Percentiles rank a stretch among this genome's conserved stretches.
phyloP scores from a whole-genome alignment of 2,329 filamentous ascomycete genomes.

The Fusarium acutatum region DNA sequence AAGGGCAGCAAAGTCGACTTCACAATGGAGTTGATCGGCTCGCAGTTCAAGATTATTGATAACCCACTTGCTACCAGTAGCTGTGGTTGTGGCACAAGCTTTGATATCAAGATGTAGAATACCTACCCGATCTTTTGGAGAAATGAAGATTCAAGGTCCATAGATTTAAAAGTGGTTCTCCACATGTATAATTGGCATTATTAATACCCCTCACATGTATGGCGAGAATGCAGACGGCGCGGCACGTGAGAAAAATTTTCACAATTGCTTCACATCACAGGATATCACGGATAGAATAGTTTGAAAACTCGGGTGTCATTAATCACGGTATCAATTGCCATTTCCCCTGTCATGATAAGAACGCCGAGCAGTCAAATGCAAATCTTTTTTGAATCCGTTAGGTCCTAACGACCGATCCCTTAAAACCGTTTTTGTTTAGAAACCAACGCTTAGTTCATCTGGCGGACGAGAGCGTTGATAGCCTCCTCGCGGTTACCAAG shows the following conservation, averaged over 20 bases:
- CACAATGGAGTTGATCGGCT: conserved; percentile 89
- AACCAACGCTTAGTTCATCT: conserved; percentile 84
- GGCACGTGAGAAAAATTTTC: not conserved
- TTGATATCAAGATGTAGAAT: conserved; percentile 80
- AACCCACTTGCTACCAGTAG: conserved; percentile 92
- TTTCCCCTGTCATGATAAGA: conserved; percentile 50
- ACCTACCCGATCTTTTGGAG: not conserved
- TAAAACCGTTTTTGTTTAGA: conserved; percentile 28
- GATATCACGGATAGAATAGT: conserved; percentile 28
- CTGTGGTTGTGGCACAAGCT: conserved; percentile 97
- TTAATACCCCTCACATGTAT: conserved; percentile 25
- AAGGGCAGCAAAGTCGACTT: conserved; percentile 97
- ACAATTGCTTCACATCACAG: not conserved
- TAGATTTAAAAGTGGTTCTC: conserved; percentile 18
- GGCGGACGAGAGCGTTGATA: conserved; percentile 95
- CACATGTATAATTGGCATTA: conserved; percentile 19
- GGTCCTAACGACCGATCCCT: conserved; percentile 42
- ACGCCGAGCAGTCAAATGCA: conserved; percentile 53
- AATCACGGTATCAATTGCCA: conserved; percentile 53
- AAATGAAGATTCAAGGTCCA: not conserved
- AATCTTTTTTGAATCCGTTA: conserved; percentile 43
- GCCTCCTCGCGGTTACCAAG: conserved; percentile 98
- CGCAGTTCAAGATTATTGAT: conserved; percentile 94
- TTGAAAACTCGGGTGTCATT: conserved; percentile 53
- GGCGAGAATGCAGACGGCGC: not conserved